Conservation (phyloP, 768 basidiomycete genomes). For the Lactarius trivialis region DNA sequence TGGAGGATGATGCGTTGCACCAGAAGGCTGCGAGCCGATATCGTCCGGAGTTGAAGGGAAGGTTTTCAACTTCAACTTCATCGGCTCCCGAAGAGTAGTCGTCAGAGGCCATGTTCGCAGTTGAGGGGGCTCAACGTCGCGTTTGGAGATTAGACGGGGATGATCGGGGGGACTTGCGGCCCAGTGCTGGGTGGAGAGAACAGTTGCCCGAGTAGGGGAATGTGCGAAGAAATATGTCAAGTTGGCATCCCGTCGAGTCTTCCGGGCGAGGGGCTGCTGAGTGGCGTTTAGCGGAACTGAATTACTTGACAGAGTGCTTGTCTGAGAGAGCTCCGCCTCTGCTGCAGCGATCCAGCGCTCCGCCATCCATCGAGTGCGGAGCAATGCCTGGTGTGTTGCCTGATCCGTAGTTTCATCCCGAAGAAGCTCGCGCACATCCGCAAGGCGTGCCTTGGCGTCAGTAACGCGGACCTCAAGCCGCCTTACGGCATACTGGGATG, state of each 20-base stretch:
- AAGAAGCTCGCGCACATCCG: constrained; percentile 16
- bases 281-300: not conserved
- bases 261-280: not conserved
- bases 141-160: constrained; percentile 13
- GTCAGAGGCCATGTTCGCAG: constrained; percentile 15
- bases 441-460: constrained; percentile 12
- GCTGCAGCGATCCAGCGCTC: constrained; percentile 18
- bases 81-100: constrained; percentile 6
- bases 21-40: not conserved
- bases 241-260: constrained; percentile 16
- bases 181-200: not conserved
- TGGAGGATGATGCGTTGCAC: not conserved
- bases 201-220: constrained; percentile 19
- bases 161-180: not conserved
- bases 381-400: constrained; percentile 1
- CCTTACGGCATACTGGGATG: constrained; percentile 3
- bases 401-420: constrained; percentile 10
- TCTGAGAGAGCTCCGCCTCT: constrained; percentile 5
- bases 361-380: constrained; percentile 20
- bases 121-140: constrained; percentile 9
- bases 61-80: constrained; percentile 3
- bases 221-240: constrained; percentile 19
- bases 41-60: not conserved
- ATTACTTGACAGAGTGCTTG: not conserved
- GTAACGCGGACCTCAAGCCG: constrained; percentile 9